Percentiles rank a stretch among this genome's conserved stretches.
Evolutionary conservation across 768 basidiomycete genomes (phyloP).

Genomic region (Suillus variegatus): DNA sequence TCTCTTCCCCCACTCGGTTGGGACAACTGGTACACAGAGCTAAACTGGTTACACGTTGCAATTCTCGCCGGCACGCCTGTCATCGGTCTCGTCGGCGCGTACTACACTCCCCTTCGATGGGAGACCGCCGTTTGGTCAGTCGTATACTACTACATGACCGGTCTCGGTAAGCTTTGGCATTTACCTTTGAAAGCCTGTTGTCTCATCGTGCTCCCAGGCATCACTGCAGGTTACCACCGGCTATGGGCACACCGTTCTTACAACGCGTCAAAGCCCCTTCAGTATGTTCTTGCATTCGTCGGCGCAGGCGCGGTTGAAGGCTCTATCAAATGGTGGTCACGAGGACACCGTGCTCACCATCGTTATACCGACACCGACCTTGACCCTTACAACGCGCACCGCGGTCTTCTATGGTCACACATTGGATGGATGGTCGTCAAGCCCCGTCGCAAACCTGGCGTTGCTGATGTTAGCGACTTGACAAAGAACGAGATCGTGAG

Average conservation of each 20-base stretch:
- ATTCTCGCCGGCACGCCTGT: slow-evolving; percentile 76
- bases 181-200: slow-evolving; percentile 39
- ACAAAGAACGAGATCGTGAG: slow-evolving; percentile 75
- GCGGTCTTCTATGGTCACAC: slow-evolving; percentile 85
- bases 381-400: slow-evolving; percentile 93
- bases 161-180: slow-evolving; percentile 63
- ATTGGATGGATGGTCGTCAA: slow-evolving; percentile 94
- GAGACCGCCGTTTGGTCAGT: slow-evolving; percentile 73
- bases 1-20: slow-evolving; percentile 66
- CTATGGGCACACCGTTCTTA: slow-evolving; percentile 97
- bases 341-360: slow-evolving; percentile 97
- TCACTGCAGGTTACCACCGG: slow-evolving; percentile 95
- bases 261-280: slow-evolving; percentile 84
- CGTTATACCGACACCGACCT: slow-evolving; percentile 97
- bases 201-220: slow-evolving; percentile 45
- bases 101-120: slow-evolving; percentile 63
- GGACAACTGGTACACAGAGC: slow-evolving; percentile 57
- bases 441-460: slow-evolving; percentile 85
- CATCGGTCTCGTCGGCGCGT: slow-evolving; percentile 72
- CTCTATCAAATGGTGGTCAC: slow-evolving; percentile 98
- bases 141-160: slow-evolving; percentile 77
- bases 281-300: slow-evolving; percentile 80
- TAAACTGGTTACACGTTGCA: slow-evolving; percentile 76
- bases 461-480: slow-evolving; percentile 87
- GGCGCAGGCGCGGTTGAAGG: slow-evolving; percentile 96